phyloP scores from a whole-genome alignment of 2,329 filamentous ascomycete species.

The Dactylella cylindrospora region DNA sequence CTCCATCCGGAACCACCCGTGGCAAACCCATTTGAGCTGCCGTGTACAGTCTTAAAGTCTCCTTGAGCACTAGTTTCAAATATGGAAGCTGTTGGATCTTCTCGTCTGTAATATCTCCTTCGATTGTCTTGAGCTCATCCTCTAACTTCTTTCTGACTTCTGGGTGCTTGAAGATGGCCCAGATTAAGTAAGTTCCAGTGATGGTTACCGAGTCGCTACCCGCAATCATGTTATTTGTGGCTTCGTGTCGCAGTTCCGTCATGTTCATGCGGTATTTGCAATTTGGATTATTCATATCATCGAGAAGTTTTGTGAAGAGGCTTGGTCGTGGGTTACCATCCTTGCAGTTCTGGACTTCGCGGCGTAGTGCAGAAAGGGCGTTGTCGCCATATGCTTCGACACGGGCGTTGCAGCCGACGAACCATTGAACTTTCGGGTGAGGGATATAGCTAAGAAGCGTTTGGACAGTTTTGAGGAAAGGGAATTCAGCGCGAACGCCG shows the following conservation, averaged over 20 bases:
- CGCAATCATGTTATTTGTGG: neutral
- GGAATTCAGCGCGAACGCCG: constrained; percentile 6
- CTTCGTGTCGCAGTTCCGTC: neutral
- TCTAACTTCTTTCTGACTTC: constrained; percentile 13
- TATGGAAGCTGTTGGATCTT: constrained; percentile 11
- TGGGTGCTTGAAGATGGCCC: neutral
- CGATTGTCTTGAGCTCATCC: neutral
- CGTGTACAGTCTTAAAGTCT: constrained; percentile 16
- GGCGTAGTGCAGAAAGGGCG: neutral
- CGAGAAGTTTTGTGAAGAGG: constrained; percentile 3
- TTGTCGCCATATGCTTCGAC: constrained; percentile 2
- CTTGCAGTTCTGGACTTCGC: neutral
- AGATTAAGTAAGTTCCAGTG: neutral
- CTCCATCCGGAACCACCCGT: constrained; percentile 8
- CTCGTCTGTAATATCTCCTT: constrained; percentile 6
- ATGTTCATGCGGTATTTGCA: constrained; percentile 5
- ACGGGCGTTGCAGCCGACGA: neutral
- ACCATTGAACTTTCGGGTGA: constrained; percentile 8
- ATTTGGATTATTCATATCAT: constrained; percentile 9
- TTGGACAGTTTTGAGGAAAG: neutral
- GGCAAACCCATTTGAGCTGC: constrained; percentile 13
- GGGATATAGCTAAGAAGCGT: constrained; percentile 8
- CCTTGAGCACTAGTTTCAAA: constrained; percentile 16
- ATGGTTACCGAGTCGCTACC: constrained; percentile 1
- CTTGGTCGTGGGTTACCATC: neutral